Evolutionary conservation across 1,139 yeast species (phyloP).

Genomic region (Sugiyamaella neomexicana): DNA sequence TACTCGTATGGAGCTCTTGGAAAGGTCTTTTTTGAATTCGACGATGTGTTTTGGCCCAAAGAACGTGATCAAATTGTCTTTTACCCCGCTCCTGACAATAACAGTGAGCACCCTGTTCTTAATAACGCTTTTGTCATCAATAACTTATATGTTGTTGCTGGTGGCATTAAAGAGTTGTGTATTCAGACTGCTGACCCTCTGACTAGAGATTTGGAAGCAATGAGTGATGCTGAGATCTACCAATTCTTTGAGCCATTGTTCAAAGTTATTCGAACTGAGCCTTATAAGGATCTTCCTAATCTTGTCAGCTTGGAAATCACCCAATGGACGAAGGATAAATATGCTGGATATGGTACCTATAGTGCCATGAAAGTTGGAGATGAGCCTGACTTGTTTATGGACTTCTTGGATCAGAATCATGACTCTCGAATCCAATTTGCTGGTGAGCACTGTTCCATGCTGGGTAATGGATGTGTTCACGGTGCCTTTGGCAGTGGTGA

Average conservation of each 20-base stretch:
- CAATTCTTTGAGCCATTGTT: slow-evolving; percentile 32
- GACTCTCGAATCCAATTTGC: slow-evolving; percentile 58
- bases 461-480: slow-evolving; percentile 85
- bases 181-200: slow-evolving; percentile 33
- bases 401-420: slow-evolving; percentile 56
- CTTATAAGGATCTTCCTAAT: slow-evolving; percentile 30
- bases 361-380: slow-evolving; percentile 65
- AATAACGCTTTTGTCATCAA: slow-evolving; percentile 30
- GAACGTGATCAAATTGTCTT: slow-evolving; percentile 42
- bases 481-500: slow-evolving; percentile 80
- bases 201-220: slow-evolving; percentile 28
- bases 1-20: slow-evolving; percentile 74
- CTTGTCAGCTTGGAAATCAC: slow-evolving; percentile 42
- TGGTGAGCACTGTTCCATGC: slow-evolving; percentile 76
- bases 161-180: slow-evolving; percentile 32
- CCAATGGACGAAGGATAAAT: slow-evolving; percentile 69
- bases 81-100: slow-evolving; percentile 29
- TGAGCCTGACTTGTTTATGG: slow-evolving; percentile 62
- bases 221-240: slow-evolving; percentile 28
- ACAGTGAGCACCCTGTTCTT: slow-evolving; percentile 27
- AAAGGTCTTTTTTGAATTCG: slow-evolving; percentile 73
- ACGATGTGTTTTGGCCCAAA: slow-evolving; percentile 62
- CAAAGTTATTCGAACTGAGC: slow-evolving; percentile 29
- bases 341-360: slow-evolving; percentile 67
- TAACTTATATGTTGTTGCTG: slow-evolving; percentile 31